Evolutionary conservation across 352 stramenopile species (phyloP), one percentile per base, ranked within the genome.

Genomic region (Globisporangium middletonii): DNA sequence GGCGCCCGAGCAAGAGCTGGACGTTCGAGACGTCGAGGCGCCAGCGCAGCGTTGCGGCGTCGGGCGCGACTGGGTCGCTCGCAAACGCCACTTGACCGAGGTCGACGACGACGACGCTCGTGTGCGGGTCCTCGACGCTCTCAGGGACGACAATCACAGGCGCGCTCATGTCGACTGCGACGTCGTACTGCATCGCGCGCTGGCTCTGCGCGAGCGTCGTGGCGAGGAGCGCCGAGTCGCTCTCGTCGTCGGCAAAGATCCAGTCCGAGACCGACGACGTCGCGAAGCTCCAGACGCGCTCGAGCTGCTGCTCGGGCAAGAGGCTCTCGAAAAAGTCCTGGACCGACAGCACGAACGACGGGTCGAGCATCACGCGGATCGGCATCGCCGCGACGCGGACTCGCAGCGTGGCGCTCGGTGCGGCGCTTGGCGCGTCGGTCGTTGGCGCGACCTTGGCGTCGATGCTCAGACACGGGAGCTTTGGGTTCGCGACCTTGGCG

Each of bases 201-300:
- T 27, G 51, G 3, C 26, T 53, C 9, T 52, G 60, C 41, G 78
- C 65, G 4, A 80, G 54, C 13, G 81, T 45, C 2, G 58, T 66
- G 12, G 52, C 53, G 7, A 59, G 62, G 30, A 75, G 42, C 26
- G 43, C 43, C 5, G 43, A 11, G 16, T 87, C 71, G 15, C 69
- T 68, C 49, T 86, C 67, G 19, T 80, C 42, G 41, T 87, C 75
- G 1, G 82, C 71, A 62, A 91, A 92, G 44, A 94, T 86, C 75
- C 81, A 94, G 19, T 90, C 77, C 6, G 81, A 75, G 9, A 94
- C 79, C 27, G 84, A 92, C 44, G 77, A 90, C 28, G 84, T 94
- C 35, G 82, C 82, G 49, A 89, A 92, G 46, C 69, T 80, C 84
- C 84, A 94, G 9, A 88, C 81, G 41, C 75, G 78, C 30, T 94